A percentile compares a stretch with the other conserved stretches of the same genome.
These are phyloP conservation scores for Albatrellus ellisii DNA, from an alignment of 768 basidiomycete species.

Conservation along the genomic window DNA sequence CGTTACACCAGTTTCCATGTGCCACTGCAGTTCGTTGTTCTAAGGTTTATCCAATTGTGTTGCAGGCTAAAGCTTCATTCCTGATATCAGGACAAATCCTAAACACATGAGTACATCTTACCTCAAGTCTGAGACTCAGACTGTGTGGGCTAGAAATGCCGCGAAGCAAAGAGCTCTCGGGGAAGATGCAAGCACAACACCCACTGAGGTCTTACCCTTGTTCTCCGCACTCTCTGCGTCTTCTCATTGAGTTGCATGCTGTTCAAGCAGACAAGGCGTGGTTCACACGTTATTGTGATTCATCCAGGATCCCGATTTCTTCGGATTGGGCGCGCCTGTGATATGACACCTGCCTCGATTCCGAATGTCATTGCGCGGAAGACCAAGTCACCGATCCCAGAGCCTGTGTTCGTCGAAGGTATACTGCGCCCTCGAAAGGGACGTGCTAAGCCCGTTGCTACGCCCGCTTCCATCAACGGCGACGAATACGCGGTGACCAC, in stretches of 20 bases:
- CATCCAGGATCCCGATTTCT: slow-evolving; percentile 68
- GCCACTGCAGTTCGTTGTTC: slow-evolving; percentile 31
- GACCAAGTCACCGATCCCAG: slow-evolving; percentile 31
- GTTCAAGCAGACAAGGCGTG: slow-evolving; percentile 38
- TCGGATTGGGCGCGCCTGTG: slow-evolving; percentile 65
- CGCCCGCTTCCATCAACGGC: slow-evolving; percentile 15
- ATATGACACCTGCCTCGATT: slow-evolving; percentile 55
- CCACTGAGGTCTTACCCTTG: neutral
- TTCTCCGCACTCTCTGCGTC: neutral
- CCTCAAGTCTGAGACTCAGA: slow-evolving; percentile 63
- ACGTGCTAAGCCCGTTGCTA: slow-evolving; percentile 14
- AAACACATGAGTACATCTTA: slow-evolving; percentile 73
- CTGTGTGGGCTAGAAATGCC: slow-evolving; percentile 60
- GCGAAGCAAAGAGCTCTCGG: slow-evolving; percentile 17
- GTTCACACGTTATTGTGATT: slow-evolving; percentile 66
- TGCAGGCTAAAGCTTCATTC: neutral
- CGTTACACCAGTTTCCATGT: slow-evolving; percentile 74
- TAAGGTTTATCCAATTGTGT: slow-evolving; percentile 9
- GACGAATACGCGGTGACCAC: slow-evolving; percentile 39
- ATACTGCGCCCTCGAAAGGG: slow-evolving; percentile 42
- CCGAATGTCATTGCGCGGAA: slow-evolving; percentile 67
- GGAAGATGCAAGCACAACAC: slow-evolving; percentile 14
- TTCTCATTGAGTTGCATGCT: slow-evolving; percentile 9
- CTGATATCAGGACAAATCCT: slow-evolving; percentile 47
- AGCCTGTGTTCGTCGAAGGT: slow-evolving; percentile 31